These are phyloP conservation scores for Trametes villosa DNA, from an alignment of 768 basidiomycete genomes.

Conservation along the genomic window DNA sequence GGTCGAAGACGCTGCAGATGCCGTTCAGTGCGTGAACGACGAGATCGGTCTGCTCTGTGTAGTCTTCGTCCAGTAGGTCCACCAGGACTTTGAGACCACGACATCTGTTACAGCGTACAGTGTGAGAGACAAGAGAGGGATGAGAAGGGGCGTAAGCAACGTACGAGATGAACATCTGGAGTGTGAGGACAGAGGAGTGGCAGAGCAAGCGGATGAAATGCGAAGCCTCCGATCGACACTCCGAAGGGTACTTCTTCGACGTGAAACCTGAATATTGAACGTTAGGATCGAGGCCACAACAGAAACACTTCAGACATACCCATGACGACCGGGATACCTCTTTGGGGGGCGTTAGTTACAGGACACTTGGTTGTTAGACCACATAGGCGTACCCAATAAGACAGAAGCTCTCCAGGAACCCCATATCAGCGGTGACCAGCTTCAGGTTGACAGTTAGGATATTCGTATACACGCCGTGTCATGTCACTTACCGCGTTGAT, in stretches of 20 bases:
- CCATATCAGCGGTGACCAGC: constrained; percentile 68
- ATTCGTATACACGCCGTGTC: background rate
- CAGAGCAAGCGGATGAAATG: constrained; percentile 93
- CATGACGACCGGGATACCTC: constrained; percentile 96
- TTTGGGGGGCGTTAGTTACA: constrained; percentile 29
- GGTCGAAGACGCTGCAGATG: constrained; percentile 92
- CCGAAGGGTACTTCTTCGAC: constrained; percentile 90
- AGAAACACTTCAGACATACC: constrained; percentile 45
- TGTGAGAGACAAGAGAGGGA: background rate
- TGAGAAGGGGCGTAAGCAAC: constrained; percentile 37
- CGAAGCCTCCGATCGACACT: constrained; percentile 94
- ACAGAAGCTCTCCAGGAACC: constrained; percentile 93
- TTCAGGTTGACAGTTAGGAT: constrained; percentile 20
- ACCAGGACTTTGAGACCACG: constrained; percentile 94
- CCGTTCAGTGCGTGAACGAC: constrained; percentile 94
- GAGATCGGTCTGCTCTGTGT: constrained; percentile 86
- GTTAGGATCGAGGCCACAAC: background rate
- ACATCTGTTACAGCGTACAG: constrained; percentile 63
- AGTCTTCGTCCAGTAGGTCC: constrained; percentile 96
- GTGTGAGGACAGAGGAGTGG: constrained; percentile 88
- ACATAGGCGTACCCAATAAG: constrained; percentile 71
- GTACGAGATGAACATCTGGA: constrained; percentile 99
- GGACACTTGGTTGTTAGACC: background rate
- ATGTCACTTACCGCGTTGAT: constrained; percentile 73
- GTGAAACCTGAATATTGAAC: constrained; percentile 76